Conservation (phyloP, 2,329 filamentous ascomycete species). For the Thelonectria discophora region DNA sequence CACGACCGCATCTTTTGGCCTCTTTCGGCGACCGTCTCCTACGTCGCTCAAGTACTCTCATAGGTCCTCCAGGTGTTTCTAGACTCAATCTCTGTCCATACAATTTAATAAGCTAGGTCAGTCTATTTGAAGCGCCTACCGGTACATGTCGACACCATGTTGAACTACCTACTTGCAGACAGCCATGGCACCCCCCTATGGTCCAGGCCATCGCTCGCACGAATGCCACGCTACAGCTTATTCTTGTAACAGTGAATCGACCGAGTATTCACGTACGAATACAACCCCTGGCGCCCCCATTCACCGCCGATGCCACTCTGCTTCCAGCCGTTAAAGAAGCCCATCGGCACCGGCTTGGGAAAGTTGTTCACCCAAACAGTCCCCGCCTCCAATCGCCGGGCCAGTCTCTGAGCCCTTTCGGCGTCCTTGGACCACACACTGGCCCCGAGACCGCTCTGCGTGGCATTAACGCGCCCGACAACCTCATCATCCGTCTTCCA, state of each 20-base stretch:
- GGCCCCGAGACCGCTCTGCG: conserved; percentile 24
- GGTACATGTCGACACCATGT: too few relatives aligned
- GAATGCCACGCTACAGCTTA: not conserved
- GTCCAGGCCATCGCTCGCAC: too few relatives aligned
- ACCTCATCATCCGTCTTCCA: conserved; percentile 70
- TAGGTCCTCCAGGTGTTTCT: too few relatives aligned
- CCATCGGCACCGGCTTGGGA: conserved; percentile 3
- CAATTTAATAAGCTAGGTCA: too few relatives aligned
- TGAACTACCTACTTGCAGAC: too few relatives aligned
- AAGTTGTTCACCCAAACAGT: conserved; percentile 16
- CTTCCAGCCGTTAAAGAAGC: conserved; percentile 16
- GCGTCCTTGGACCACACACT: conserved; percentile 11
- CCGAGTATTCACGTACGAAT: conserved; percentile 5
- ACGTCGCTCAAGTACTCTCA: too few relatives aligned
- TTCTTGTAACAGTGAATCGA: conserved; percentile 13
- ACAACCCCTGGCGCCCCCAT: conserved; percentile 8
- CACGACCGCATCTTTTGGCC: too few relatives aligned
- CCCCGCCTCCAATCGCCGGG: conserved; percentile 1
- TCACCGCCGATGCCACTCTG: conserved; percentile 15
- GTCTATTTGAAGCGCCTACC: too few relatives aligned
- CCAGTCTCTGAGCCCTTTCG: not conserved
- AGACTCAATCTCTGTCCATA: too few relatives aligned
- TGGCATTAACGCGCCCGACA: conserved; percentile 61
- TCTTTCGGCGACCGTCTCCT: too few relatives aligned
- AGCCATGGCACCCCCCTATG: too few relatives aligned